These are phyloP conservation scores for Beauveria sp. DNA, from an alignment of 2,329 filamentous ascomycete genomes.

Conservation along the genomic window DNA sequence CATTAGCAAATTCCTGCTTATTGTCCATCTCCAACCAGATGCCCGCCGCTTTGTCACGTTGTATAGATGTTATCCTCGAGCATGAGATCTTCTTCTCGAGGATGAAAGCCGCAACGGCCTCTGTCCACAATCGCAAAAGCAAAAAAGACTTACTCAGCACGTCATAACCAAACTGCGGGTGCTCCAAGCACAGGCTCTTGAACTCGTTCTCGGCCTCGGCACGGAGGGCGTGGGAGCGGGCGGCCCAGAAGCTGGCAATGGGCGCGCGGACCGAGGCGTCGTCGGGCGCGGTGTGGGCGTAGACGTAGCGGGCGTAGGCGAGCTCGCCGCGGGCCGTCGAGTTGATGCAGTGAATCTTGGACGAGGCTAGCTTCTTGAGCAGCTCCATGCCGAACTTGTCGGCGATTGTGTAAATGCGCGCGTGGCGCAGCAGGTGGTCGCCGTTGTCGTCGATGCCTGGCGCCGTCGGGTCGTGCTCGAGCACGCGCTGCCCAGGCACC, in stretches of 20 bases:
- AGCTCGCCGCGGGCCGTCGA: conserved; percentile 86
- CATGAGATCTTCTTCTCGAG: too few relatives aligned
- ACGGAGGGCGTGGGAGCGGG: conserved; percentile 68
- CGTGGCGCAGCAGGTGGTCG: conserved; percentile 78
- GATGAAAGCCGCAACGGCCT: too few relatives aligned
- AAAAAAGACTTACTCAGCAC: conserved; percentile 59
- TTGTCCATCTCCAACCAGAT: too few relatives aligned
- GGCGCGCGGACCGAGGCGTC: conserved; percentile 71
- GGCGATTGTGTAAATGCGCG: conserved; percentile 81
- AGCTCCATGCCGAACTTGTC: conserved; percentile 63
- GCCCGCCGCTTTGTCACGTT: too few relatives aligned
- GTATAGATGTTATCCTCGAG: too few relatives aligned
- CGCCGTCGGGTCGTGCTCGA: conserved; percentile 60
- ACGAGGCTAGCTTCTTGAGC: conserved; percentile 70
- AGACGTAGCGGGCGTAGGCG: conserved; percentile 84
- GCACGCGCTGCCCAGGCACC: conserved; percentile 52
- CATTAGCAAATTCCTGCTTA: conserved; percentile 18
- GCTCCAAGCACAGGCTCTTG: conserved; percentile 76
- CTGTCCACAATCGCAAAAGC: background rate
- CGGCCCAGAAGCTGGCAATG: conserved; percentile 87
- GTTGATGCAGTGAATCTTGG: conserved; percentile 88
- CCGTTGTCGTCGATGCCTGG: conserved; percentile 69
- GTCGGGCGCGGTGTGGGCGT: conserved; percentile 62
- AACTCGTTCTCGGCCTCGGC: conserved; percentile 84
- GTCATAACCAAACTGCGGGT: conserved; percentile 87